Percentiles rank a stretch among this genome's conserved stretches.
Conservation (phyloP, 345 rosid species). For the Citrus reticulata region DNA sequence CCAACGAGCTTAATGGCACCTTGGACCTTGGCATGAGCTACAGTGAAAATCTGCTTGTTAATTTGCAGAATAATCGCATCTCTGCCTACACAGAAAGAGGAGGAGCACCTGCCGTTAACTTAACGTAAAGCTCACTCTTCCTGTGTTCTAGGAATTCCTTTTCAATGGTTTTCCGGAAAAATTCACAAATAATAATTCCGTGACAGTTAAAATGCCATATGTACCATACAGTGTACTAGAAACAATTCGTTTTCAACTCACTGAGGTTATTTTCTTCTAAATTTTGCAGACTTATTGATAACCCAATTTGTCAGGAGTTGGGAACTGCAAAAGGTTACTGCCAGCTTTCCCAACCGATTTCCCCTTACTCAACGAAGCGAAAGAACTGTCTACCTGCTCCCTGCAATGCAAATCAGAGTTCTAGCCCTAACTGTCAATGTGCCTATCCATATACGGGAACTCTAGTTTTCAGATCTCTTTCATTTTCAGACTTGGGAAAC, state of each 20-base stretch:
- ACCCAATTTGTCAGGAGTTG: constrained; percentile 56
- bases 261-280: not conserved
- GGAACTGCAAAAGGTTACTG: constrained; percentile 40
- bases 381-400: constrained; percentile 36
- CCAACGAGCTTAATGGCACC: constrained; percentile 46
- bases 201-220: not conserved
- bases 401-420: constrained; percentile 33
- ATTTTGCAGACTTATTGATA: constrained; percentile 55
- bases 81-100: constrained; percentile 12
- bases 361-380: constrained; percentile 38
- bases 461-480: constrained; percentile 55
- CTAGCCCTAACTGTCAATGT: constrained; percentile 68
- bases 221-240: not conserved
- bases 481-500: constrained; percentile 59
- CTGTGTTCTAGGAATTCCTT: not conserved
- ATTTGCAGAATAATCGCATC: constrained; percentile 53
- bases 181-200: not conserved
- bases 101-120: constrained; percentile 2
- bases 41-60: constrained; percentile 47
- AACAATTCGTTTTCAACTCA: not conserved
- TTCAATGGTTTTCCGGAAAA: not conserved
- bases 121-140: constrained; percentile 44
- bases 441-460: constrained; percentile 63
- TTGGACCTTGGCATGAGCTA: constrained; percentile 46
- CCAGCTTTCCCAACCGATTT: constrained; percentile 12